Evolutionary conservation across 257 asterid genomes (phyloP), one percentile per base, ranked within the genome.

Genomic region (Galeopsis tetrahit): DNA sequence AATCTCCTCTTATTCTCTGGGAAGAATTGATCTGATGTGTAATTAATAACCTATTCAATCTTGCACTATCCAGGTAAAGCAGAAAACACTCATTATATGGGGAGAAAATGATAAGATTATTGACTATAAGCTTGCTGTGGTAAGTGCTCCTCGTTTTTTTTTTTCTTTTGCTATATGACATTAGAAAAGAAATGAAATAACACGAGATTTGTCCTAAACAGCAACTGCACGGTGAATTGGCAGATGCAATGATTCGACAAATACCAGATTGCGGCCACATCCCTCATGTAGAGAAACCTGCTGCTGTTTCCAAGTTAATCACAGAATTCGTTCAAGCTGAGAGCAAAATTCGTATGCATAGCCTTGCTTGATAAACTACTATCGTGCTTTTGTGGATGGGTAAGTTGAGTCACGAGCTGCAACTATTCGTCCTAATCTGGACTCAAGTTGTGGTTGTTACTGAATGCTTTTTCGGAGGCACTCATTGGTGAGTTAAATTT

Each of bases 201-300:
- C 55, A 4, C n/a, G 2, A 51, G 56, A 58, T 40, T 75, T 74
- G 4, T 74, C 2, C 48, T 61, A 17, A 52, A 71, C 93, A 94
- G 99, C 90, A 93, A 73, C 85, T 94, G 57, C 97, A 91, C 21
- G 75, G 90, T 68, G 96, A 89, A 79, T 77, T 89, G 52, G 93
- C 95, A 63, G 80, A 89, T 81, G 97, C 96, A 67, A 82, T 76
- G 17, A 56, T 89, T 74, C 90, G 89, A 6, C 95, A 85, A 82
- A 80, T 94, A 74, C 89, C 90, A 10, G 85, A 88, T 33, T 91
- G 97, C 44, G 99, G 99, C 1, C 99, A 94, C 81, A 77, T 94
- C 66, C 99, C 99, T 11, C 99, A 91, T 56, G 93, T 91, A 17
- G 96, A 94, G 80, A 94, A 89, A 80, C 96, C 99, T 34, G 82